Evolutionary conservation across 805 yeast species (phyloP), one percentile per base, ranked within the genome.

Genomic region (Yarrowia osloensis): DNA sequence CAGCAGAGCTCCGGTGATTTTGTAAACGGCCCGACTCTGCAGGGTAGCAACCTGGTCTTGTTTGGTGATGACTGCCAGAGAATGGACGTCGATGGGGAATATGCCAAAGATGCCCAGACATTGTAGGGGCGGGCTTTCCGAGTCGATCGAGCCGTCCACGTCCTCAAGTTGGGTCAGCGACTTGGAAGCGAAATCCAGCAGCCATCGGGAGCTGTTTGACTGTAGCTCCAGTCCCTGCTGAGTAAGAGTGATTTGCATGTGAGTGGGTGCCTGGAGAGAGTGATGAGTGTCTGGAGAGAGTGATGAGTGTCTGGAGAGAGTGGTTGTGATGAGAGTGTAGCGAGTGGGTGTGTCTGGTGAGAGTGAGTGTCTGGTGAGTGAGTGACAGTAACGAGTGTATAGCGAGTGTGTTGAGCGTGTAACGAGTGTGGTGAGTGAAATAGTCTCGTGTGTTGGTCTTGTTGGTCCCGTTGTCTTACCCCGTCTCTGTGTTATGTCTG

Each of bases 51-150:
- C 54, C 22, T 61, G 33, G 11, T 61, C 54, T 4, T 22, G 54
- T 15, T 22, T 15, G 4, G 66, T 61, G 35, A 61, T 61, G 33
- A 61, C 66, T 8, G 66, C 66, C 24, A 61, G 33, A 22, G 44
- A 31, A 15, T 57, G 63, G 15, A 57, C 63, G 28, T 40, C 63
- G 28, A 57, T 57, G 3, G 63, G 63, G n/a, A 57, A 57, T 28
- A 57, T 29, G 15, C 63, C 63, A 28, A 57, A 57, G 15, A 57
- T 24, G 28, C 63, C 63, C 12, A 57, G 37, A 26, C 63, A 57
- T 11, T 26, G 24, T 2, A 54, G 31, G 4, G 62, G n/a, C 26
- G 26, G 35, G 24, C 1, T 17, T 15, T 54, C 31, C 9, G 44
- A 3, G n/a, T 33, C 46, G 29, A 13, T 24, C 15, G 21, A 4